Evolutionary conservation across 441 rosid species (phyloP), one percentile per base, ranked within the genome.

Genomic region (Croton laevigatus): DNA sequence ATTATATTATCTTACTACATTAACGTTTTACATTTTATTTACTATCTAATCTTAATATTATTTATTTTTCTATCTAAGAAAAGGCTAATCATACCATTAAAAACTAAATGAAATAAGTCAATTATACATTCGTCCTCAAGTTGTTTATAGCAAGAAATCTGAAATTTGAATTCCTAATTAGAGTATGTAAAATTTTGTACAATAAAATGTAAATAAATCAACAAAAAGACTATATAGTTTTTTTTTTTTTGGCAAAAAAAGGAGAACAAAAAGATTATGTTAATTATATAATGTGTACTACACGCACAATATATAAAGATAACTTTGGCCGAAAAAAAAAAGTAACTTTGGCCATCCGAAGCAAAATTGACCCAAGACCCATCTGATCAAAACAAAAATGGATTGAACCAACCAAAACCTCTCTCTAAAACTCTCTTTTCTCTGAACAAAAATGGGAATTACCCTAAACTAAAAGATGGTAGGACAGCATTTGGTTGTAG

Each of bases 401-500:
- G 20, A 10, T 8, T 17, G 13, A 13, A 22, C 8, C 7, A 27
- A 2, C 54, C 42, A 16, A 19, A 46, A 13, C 19, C 62, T 3
- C 6, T 32, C 22, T 10, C 34, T 32, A 37, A 46, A 27, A 46
- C 19, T 40, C 22, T 61, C 6, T 38, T 7, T 8, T 23, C 8
- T 40, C 44, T 4, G 8, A 9, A 40, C 53, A n/a, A 5, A 59
- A 52, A 14, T 20, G 38, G 42, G 36, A n/a, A 0, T 20, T 55
- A 11, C 48, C 69, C 45, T 60, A 9, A 38, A 52, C 72, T 69
- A 67, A 78, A 81, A 76, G 19, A 82, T n/a, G 48, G 80, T 79
- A 79, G 86, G 69, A 55, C 82, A 82, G 55, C 84, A 83, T 4
- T 40, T n/a, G 16, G 19, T 11, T 11, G n/a, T 20, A 66, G 9